Evolutionary conservation across 2,329 filamentous ascomycete species (phyloP), one percentile per base, ranked within the genome.

Genomic region (Alternaria gaisen): DNA sequence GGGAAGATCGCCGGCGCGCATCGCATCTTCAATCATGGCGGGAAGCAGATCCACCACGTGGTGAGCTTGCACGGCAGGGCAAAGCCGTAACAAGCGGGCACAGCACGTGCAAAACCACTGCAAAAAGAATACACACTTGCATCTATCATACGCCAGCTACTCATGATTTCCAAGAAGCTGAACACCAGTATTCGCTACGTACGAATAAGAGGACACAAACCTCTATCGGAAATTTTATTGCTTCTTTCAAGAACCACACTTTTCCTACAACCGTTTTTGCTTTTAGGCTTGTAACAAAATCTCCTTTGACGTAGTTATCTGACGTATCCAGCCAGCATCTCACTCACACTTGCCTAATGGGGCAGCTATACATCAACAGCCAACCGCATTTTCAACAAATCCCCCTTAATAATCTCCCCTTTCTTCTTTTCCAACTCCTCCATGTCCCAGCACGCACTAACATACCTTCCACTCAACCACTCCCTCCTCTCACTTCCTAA

Each of bases 381-480:
- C 61, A 70, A 44, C 38, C 56, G 52, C n/a, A 68, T 32, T 58
- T 64, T 70, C 50, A 71, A n/a, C 22, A 64, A 48, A 48, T 69
- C 61, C 16, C 50, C 61, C 24, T 53, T 44, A 1, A 68, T 16
- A 44, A 72, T 61, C 11, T 65, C 64, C 11, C 67, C 67, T 38
- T 26, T 65, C 51, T 40, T 65, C 26, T 18, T 38, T 9, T 50
- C 57, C 28, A 79, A 43, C 43, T 77, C 72, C 20, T 75, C 75
- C 22, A 78, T 65, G 57, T 66, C 65, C 75, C 73, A 77, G 38
- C 68, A 64, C 4, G 61, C 58, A 54, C 58, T 65, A 3, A 77
- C 55, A 60, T 72, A 74, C 47, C 67, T 64, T 7, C 74, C 74
- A 52, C 61, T 69, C 16, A 77, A 46, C 56, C 72, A 77, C 20